A percentile compares a stretch with the other conserved stretches of the same genome.
phyloP scores from a whole-genome alignment of 1,139 yeast genomes.

The Suhomyces wounanorum region DNA sequence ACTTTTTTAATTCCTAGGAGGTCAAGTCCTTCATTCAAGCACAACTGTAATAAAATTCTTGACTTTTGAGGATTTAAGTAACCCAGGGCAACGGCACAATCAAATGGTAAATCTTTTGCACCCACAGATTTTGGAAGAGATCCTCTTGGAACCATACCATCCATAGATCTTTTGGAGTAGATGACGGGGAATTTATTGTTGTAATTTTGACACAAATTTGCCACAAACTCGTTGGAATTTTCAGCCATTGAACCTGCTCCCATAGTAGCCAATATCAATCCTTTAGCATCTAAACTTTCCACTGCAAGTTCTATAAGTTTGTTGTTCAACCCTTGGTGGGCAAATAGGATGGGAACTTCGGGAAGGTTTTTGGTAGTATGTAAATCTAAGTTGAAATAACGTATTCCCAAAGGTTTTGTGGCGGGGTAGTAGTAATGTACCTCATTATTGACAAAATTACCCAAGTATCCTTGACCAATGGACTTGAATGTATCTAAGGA shows the following conservation, averaged over 20 bases:
- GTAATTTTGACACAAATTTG: constrained; percentile 16
- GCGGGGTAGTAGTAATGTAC: constrained; percentile 68
- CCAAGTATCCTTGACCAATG: constrained; percentile 69
- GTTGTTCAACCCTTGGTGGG: constrained; percentile 61
- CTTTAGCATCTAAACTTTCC: constrained; percentile 47
- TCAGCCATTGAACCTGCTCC: constrained; percentile 70
- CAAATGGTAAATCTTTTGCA: constrained; percentile 19
- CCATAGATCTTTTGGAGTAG: constrained; percentile 68
- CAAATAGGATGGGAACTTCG: constrained; percentile 55
- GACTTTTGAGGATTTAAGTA: constrained; percentile 69
- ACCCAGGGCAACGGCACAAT: constrained; percentile 58
- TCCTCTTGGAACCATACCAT: constrained; percentile 58
- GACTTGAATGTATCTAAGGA: constrained; percentile 68
- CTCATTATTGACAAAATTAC: constrained; percentile 67
- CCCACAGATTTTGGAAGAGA: constrained; percentile 38
- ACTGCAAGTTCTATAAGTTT: constrained; percentile 47
- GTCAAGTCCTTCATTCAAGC: constrained; percentile 47
- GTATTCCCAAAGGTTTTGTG: constrained; percentile 55
- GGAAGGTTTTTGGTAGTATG: constrained; percentile 31
- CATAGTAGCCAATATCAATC: constrained; percentile 66
- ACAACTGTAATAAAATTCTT: constrained; percentile 60
- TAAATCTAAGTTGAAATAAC: constrained; percentile 38
- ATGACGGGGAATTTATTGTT: constrained; percentile 52
- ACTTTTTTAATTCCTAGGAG: constrained; percentile 45
- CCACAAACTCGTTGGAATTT: constrained; percentile 45